phyloP scores from a whole-genome alignment of 805 yeast genomes.

The Saccharomycopsis sp. region DNA sequence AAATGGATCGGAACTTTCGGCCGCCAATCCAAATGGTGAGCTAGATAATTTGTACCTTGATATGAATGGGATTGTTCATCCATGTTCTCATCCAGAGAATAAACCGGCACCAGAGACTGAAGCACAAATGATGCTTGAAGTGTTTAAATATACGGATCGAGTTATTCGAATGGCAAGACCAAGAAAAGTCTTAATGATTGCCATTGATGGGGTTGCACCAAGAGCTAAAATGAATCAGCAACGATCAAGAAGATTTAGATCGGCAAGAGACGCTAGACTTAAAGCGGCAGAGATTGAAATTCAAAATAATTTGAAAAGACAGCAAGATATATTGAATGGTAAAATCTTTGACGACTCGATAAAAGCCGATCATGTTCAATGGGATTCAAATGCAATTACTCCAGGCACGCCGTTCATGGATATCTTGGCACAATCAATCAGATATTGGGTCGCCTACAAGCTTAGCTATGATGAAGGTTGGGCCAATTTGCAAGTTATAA shows the following conservation, averaged over 20 bases:
- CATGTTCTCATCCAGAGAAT: slow-evolving; percentile 97
- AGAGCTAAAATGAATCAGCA: slow-evolving; percentile 98
- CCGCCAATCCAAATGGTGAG: slow-evolving; percentile 93
- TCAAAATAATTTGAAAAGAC: slow-evolving; percentile 38
- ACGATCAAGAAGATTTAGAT: slow-evolving; percentile 84
- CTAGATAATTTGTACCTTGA: slow-evolving; percentile 88
- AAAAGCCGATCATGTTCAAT: slow-evolving; percentile 50
- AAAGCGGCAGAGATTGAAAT: slow-evolving; percentile 64
- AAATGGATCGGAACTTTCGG: slow-evolving; percentile 57
- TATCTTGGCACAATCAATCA: slow-evolving; percentile 67
- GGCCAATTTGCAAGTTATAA: slow-evolving; percentile 80
- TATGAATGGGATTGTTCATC: slow-evolving; percentile 99
- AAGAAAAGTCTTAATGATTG: slow-evolving; percentile 83
- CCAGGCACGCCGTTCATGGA: slow-evolving; percentile 99
- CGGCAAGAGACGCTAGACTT: slow-evolving; percentile 85
- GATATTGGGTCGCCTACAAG: slow-evolving; percentile 92
- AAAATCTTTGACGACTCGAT: slow-evolving; percentile 70
- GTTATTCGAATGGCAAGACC: slow-evolving; percentile 94
- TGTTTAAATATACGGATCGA: slow-evolving; percentile 87
- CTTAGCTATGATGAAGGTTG: slow-evolving; percentile 87
- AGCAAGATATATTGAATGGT: slow-evolving; percentile 43
- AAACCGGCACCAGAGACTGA: slow-evolving; percentile 94
- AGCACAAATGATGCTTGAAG: slow-evolving; percentile 92
- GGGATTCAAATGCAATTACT: slow-evolving; percentile 96
- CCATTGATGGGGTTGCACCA: slow-evolving; percentile 99